These are phyloP conservation scores for Coccomyxa sp. DNA, from an alignment of 139 green algal species.

Conservation along the genomic window DNA sequence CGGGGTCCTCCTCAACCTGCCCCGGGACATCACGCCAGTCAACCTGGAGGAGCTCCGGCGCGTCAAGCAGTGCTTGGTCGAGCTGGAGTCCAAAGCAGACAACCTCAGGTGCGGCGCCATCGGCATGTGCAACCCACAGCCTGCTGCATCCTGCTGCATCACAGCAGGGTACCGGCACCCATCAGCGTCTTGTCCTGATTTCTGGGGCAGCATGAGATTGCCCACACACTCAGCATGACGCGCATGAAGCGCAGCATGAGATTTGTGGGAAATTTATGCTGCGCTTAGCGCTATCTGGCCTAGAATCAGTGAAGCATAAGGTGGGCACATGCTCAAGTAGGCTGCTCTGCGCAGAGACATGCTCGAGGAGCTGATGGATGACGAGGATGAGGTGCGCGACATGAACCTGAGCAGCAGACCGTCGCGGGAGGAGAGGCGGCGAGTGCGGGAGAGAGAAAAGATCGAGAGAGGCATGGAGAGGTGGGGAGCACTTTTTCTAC, in stretches of 20 bases:
- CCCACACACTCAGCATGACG: no score
- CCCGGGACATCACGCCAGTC: constrained; percentile 81
- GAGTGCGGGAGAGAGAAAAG: constrained; percentile 73
- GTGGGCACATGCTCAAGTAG: no score
- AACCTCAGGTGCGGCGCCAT: constrained; percentile 25
- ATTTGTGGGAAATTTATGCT: no score
- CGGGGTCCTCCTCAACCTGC: constrained; percentile 73
- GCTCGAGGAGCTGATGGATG: constrained; percentile 90
- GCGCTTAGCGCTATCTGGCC: no score
- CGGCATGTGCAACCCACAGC: no score
- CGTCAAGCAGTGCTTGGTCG: constrained; percentile 85
- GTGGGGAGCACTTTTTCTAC: no score
- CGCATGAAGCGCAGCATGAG: no score
- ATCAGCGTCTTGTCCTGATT: no score
- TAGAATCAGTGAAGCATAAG: no score
- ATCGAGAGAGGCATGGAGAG: constrained; percentile 75
- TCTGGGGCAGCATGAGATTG: no score
- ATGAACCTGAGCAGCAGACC: constrained; percentile 83
- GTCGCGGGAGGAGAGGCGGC: constrained; percentile 65
- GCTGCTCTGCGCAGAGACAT: constrained; percentile 63
- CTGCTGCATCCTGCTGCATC: no score
- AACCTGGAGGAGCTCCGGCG: constrained; percentile 90
- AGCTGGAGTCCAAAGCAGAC: constrained; percentile 81
- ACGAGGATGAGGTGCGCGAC: constrained; percentile 89
- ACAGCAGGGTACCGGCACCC: no score